A percentile compares a stretch with the other conserved stretches of the same genome.
phyloP scores from a whole-genome alignment of 2,329 filamentous ascomycete species.

The Microcyclospora tardicrescens region DNA sequence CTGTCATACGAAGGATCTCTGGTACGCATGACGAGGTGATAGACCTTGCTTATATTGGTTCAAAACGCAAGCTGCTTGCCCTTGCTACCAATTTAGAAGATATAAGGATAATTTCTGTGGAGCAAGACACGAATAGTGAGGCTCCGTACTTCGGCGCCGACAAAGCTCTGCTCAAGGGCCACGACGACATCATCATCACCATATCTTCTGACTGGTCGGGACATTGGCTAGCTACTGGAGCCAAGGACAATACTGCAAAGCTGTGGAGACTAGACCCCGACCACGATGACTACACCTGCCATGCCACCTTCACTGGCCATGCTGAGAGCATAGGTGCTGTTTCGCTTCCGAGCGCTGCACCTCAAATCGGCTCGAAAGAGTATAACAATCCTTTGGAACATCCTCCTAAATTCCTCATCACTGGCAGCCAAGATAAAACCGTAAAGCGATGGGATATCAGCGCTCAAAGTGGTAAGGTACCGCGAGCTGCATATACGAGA shows the following conservation, averaged over 20 bases:
- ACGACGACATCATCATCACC: conserved; percentile 91
- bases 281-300: conserved; percentile 63
- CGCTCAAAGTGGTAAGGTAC: conserved; percentile 30
- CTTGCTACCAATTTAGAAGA: conserved; percentile 93
- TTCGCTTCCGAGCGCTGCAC: conserved; percentile 58
- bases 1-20: conserved; percentile 64
- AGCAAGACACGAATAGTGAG: conserved; percentile 9
- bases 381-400: conserved; percentile 61
- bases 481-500: conserved; percentile 66
- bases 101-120: conserved; percentile 69
- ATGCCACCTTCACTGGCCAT: conserved; percentile 75
- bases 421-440: conserved; percentile 89
- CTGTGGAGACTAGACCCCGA: conserved; percentile 76
- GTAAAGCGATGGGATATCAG: conserved; percentile 84
- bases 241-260: conserved; percentile 90
- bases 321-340: conserved; percentile 90
- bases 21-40: conserved; percentile 98
- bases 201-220: conserved; percentile 94
- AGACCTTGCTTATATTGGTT: conserved; percentile 75
- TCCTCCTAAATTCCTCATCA: conserved; percentile 73
- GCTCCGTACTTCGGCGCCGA: conserved; percentile 72
- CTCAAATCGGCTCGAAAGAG: conserved; percentile 55
- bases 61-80: conserved; percentile 68
- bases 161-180: conserved; percentile 71
- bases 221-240: conserved; percentile 88